These are phyloP conservation scores for Blastobotrys raffinosifermentans DNA, from an alignment of 1,139 yeast species.

Conservation along the genomic window DNA sequence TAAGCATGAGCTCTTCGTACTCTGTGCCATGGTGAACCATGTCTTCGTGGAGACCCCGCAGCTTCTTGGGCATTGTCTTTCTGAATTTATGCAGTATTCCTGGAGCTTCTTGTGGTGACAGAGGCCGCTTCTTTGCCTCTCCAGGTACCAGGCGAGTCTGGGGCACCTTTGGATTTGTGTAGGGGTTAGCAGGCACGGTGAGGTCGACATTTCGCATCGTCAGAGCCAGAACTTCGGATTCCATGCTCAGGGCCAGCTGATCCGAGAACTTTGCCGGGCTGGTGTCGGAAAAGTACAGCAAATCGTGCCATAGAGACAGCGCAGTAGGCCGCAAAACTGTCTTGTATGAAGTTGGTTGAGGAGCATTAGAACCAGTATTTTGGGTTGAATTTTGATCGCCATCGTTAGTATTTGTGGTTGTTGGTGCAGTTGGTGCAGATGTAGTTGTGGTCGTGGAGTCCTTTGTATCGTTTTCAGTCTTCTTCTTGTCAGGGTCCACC, in stretches of 20 bases:
- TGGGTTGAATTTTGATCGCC: conserved; percentile 39
- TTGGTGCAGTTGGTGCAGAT: neutral
- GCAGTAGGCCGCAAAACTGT: conserved; percentile 78
- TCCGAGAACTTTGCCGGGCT: conserved; percentile 66
- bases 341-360: conserved; percentile 58
- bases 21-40: conserved; percentile 67
- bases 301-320: conserved; percentile 74
- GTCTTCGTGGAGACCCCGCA: conserved; percentile 49
- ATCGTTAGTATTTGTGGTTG: conserved; percentile 3
- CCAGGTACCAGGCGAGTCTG: neutral
- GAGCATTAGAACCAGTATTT: no score
- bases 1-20: conserved; percentile 83
- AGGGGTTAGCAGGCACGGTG: conserved; percentile 46
- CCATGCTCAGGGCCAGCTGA: conserved; percentile 68
- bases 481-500: conserved; percentile 13
- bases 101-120: conserved; percentile 14
- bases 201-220: conserved; percentile 74
- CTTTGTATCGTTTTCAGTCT: conserved; percentile 5
- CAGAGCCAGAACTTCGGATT: conserved; percentile 71
- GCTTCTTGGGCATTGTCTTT: conserved; percentile 22
- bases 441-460: conserved; percentile 4
- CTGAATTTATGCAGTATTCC: conserved; percentile 21
- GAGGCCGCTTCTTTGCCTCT: neutral
- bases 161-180: neutral
- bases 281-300: conserved; percentile 78